phyloP scores from a whole-genome alignment of 108 stramenopile species.

The Pseudonitzschia pungens region DNA sequence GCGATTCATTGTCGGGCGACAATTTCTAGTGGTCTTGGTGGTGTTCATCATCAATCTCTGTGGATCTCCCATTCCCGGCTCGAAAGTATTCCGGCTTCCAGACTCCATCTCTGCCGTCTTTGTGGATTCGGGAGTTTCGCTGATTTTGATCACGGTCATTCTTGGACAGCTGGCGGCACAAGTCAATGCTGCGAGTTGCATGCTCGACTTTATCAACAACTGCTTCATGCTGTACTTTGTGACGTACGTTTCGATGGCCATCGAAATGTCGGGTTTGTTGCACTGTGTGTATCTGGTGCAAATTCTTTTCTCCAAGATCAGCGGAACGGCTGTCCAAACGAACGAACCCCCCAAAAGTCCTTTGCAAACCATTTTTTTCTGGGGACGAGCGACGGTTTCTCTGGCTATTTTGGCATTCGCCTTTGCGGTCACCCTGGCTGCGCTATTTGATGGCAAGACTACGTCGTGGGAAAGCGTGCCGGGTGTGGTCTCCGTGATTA shows the following conservation, averaged over 20 bases:
- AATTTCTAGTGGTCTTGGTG: constrained; percentile 60
- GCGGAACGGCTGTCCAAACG: constrained; percentile 50
- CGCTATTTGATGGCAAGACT: constrained; percentile 54
- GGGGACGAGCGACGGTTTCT: constrained; percentile 44
- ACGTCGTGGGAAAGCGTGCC: constrained; percentile 64
- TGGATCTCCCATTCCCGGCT: constrained; percentile 35
- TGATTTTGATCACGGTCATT: constrained; percentile 39
- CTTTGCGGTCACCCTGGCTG: constrained; percentile 54
- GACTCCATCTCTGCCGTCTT: constrained; percentile 34
- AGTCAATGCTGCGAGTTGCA: constrained; percentile 59
- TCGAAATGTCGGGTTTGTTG: constrained; percentile 74
- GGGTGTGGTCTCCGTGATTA: constrained; percentile 41
- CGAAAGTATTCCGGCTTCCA: constrained; percentile 36
- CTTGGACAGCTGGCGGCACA: constrained; percentile 57
- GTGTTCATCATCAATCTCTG: constrained; percentile 59
- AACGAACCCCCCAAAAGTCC: constrained; percentile 54
- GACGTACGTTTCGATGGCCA: constrained; percentile 51
- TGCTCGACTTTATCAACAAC: constrained; percentile 76
- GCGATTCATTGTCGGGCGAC: constrained; percentile 57
- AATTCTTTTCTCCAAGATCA: constrained; percentile 38
- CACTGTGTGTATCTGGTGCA: constrained; percentile 67
- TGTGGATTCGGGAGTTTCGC: constrained; percentile 31
- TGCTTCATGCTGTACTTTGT: constrained; percentile 48
- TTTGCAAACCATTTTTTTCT: constrained; percentile 50
- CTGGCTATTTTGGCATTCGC: constrained; percentile 44